Evolutionary conservation across 1,284 basidiomycete species (phyloP), one percentile per base, ranked within the genome.

Genomic region (Malassezia dermatis): DNA sequence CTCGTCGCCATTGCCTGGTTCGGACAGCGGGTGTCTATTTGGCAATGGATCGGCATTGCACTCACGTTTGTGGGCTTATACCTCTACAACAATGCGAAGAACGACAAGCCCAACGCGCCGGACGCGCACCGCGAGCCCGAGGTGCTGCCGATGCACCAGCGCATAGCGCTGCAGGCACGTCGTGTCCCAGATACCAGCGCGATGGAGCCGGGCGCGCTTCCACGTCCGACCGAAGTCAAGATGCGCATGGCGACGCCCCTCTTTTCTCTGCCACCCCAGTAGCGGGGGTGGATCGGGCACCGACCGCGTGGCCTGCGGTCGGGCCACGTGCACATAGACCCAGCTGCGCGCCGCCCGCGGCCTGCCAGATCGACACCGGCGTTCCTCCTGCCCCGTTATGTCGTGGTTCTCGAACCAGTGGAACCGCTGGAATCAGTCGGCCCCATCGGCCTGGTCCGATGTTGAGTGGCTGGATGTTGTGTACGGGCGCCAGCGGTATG

Each of bases 1-100:
- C 90, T 89, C 76, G 85, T 96, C 63, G 93, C 94, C 27, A 89
- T 99, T 72, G 78, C 91, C 48, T 99, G 93, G 93, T 98, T 96
- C 78, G 84, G 82, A 54, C 93, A 98, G 77, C 74, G 79, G 17
- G 84, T 98, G 3, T 86, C 91, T 60, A 80, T 81, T 5, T 71
- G 95, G 10, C 94, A 98, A 76, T 64, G 79, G 39, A 67, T 84
- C 53, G 94, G 94, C 17, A 99, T 99, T 71, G 78, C 78, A 23
- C 77, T 95, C 76, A 95, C 94, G 0, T 95, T 90, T 66, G 77
- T 82, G 15, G 94, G 94, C 0, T 77, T 99, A 37, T 96, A 85
- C 79, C 17, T 96, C 84, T 99, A 99, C 79, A 95, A 98, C 78
- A 82, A 83, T 49, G 86, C 89, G 47, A 98, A 95, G 78, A 68